Base-by-base conservation (phyloP, 257 asterid genomes). In the Solanum corneliomulleri region DNA sequence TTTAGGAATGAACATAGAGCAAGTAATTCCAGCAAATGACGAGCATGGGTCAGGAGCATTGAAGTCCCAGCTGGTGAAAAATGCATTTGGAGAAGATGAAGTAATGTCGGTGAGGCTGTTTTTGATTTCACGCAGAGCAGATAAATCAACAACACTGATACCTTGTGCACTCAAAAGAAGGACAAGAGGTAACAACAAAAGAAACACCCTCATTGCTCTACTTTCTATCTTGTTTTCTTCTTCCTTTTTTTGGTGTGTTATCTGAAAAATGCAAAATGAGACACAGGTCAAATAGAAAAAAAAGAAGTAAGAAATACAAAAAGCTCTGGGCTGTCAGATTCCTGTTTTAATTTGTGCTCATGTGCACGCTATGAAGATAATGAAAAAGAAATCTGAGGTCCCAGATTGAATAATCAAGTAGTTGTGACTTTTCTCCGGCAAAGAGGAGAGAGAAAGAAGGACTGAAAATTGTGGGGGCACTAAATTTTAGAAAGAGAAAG, bases 21-120 rank as follows among this genome's bases (percentile, higher is more conserved):
- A 95, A 72, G 95, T 92, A 41, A 94, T 86, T 78, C 98, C 98
- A 87, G 97, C 87, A 86, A 94, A 93, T 87, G 97, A 78, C 39
- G 91, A 56, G 90, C 98, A 95, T 58, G 98, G 98, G 90, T 93
- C 95, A 2, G 90, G 86, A 75, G 89, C 20, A 86, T 91, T 88
- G 92, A 95, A 95, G 85, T 95, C 89, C 98, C 98, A 95, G 64
- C 86, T 85, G 52, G 97, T 87, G 88, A 95, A 93, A 92, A 94
- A 95, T 13, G 64, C 87, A 58, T 91, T 42, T 83, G 92, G 33
- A 20, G 93, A 39, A 69, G 91, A 29, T 66, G 92, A 20, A 76
- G 93, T 92, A 2, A 94, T 62, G 78, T 93, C 97, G 58, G 94
- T 89, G 72, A 95, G 94, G 87, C 93, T 83, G 90, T 91, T 86